Conservation (phyloP, 1,284 basidiomycete species). For the Peniophora sp. region DNA sequence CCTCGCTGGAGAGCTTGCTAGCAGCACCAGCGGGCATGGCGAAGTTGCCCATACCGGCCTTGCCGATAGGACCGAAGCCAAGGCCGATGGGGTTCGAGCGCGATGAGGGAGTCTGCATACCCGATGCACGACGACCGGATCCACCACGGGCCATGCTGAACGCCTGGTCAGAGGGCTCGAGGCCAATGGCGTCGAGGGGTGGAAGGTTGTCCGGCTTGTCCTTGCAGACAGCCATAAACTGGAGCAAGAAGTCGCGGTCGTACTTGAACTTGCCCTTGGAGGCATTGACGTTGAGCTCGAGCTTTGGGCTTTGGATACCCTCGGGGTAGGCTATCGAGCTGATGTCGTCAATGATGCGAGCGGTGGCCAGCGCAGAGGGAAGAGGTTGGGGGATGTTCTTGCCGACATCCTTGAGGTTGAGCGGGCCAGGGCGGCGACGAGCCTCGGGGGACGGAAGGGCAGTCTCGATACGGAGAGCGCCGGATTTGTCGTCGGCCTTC, state of each 20-base stretch:
- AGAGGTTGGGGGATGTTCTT: constrained; percentile 36
- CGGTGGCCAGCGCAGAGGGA: constrained; percentile 65
- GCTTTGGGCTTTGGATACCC: constrained; percentile 75
- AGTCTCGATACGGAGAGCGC: constrained; percentile 54
- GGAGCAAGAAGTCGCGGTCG: constrained; percentile 94
- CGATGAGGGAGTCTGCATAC: constrained; percentile 29
- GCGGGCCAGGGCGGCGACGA: constrained; percentile 59
- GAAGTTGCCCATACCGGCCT: constrained; percentile 42
- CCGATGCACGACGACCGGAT: constrained; percentile 47
- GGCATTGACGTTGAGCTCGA: constrained; percentile 81
- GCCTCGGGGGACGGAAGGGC: constrained; percentile 25
- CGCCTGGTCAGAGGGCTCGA: constrained; percentile 66
- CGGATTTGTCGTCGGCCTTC: constrained; percentile 33
- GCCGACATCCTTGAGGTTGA: constrained; percentile 52
- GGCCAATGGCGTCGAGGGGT: constrained; percentile 85
- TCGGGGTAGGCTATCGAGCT: constrained; percentile 77
- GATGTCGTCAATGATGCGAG: constrained; percentile 80
- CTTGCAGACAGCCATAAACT: constrained; percentile 94
- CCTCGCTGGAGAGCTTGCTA: constrained; percentile 61
- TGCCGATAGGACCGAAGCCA: constrained; percentile 62
- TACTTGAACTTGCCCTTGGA: constrained; percentile 94
- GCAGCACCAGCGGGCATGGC: constrained; percentile 16
- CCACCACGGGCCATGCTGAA: constrained; percentile 51
- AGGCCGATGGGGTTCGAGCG: constrained; percentile 53
- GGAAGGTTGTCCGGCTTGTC: constrained; percentile 92